Conservation (phyloP, 2,329 filamentous ascomycete species). For the Ceratocystis cacaofunesta region DNA sequence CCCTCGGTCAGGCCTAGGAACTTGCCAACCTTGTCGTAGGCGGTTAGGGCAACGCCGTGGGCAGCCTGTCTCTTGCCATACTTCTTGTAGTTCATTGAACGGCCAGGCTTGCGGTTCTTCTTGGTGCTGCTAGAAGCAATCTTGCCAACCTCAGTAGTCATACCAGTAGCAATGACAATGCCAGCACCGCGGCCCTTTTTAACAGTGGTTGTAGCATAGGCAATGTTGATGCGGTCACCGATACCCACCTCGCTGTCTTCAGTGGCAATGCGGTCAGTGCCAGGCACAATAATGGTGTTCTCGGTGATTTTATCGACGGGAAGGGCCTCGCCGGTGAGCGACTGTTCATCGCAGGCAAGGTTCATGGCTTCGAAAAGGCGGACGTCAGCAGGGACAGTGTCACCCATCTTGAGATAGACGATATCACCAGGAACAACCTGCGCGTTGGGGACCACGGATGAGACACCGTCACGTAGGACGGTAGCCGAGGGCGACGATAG, state of each 20-base stretch:
- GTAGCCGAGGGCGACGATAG: conserved; percentile 48
- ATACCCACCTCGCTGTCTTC: conserved; percentile 42
- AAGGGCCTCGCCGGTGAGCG: conserved; percentile 61
- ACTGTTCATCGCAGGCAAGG: conserved; percentile 62
- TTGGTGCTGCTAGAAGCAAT: conserved; percentile 44
- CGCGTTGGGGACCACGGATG: conserved; percentile 40
- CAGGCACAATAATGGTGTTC: conserved; percentile 31
- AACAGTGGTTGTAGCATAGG: conserved; percentile 58
- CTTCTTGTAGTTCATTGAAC: conserved; percentile 39
- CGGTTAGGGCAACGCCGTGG: conserved; percentile 33
- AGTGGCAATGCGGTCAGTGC: conserved; percentile 31
- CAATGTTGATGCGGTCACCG: conserved; percentile 60
- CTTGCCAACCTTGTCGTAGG: conserved; percentile 37
- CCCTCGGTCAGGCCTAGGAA: conserved; percentile 50
- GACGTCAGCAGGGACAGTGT: conserved; percentile 60
- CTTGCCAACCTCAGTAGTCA: conserved; percentile 55
- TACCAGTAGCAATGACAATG: conserved; percentile 58
- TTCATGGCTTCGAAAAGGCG: conserved; percentile 62
- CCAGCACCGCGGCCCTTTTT: conserved; percentile 59
- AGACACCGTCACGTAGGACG: conserved; percentile 45
- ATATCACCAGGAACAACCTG: conserved; percentile 60
- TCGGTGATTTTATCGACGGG: conserved; percentile 52
- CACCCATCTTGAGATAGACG: conserved; percentile 51
- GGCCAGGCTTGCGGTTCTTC: conserved; percentile 40
- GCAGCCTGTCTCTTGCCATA: conserved; percentile 37